Percentiles rank a stretch among this genome's conserved stretches.
Conservation (phyloP, 139 green algal species). For the Haematococcus sp. region DNA sequence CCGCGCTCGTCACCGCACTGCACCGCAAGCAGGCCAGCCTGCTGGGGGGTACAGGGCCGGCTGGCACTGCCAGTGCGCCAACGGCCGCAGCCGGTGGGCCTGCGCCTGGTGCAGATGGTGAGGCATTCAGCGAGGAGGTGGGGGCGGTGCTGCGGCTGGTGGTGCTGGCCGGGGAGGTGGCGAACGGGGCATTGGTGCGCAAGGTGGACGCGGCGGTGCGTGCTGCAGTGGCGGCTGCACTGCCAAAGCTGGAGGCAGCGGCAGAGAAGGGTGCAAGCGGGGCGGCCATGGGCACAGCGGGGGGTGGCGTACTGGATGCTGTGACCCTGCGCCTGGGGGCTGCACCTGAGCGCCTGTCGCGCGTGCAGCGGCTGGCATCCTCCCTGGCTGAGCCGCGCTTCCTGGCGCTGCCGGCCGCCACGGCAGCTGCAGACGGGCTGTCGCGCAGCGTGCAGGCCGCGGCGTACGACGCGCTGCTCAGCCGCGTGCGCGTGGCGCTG, state of each 20-base stretch:
- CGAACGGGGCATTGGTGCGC: not conserved
- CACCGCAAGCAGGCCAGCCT: not conserved
- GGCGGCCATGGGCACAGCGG: not conserved
- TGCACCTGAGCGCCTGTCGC: conserved; percentile 12
- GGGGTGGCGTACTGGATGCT: conserved; percentile 8
- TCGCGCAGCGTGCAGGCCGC: conserved; percentile 6
- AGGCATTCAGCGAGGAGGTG: not conserved
- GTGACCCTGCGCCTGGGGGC: conserved; percentile 23
- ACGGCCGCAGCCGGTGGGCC: not conserved
- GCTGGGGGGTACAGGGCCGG: not conserved
- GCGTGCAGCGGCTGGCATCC: conserved; percentile 15
- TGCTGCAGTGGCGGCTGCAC: conserved; percentile 7
- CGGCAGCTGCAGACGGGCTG: conserved; percentile 1
- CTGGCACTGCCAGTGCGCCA: not conserved
- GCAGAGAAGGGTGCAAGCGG: not conserved
- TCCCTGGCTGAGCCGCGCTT: conserved; percentile 30
- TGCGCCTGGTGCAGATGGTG: not conserved
- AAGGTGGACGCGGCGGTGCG: conserved; percentile 28
- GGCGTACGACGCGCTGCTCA: conserved; percentile 62
- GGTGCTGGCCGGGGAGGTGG: conserved; percentile 18
- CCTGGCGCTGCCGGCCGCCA: conserved; percentile 24
- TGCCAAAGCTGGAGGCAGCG: conserved; percentile 11
- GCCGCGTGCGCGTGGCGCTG: conserved; percentile 42
- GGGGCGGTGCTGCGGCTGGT: conserved; percentile 2
- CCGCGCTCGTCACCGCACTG: not conserved